Evolutionary conservation across 164 flowering plant species (phyloP).

Genomic region (Vitis labrusca): DNA sequence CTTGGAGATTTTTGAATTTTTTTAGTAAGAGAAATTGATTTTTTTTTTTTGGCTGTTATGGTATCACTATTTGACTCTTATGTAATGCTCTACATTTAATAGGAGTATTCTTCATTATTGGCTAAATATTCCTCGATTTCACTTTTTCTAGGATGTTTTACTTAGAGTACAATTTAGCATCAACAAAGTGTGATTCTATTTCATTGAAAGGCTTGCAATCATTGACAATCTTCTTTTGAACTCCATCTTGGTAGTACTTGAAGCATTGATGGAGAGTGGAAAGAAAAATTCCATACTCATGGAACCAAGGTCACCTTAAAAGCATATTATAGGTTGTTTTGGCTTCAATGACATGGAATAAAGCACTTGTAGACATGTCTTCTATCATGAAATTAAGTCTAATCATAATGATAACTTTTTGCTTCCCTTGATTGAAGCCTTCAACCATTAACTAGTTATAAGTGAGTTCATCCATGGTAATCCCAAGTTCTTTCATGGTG

Average conservation of each 20-base stretch:
- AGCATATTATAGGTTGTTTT: conserved; percentile 6
- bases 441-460: not conserved
- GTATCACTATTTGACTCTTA: no score
- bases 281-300: conserved; percentile 2
- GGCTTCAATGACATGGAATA: conserved; percentile 11
- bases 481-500: no score
- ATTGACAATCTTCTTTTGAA: not conserved
- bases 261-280: conserved; percentile 8
- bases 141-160: no score
- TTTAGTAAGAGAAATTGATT: no score
- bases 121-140: no score
- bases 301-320: conserved; percentile 10
- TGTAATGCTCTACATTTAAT: no score
- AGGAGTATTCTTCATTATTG: no score
- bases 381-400: not conserved
- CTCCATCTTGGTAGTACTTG: conserved; percentile 3
- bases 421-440: conserved; percentile 4
- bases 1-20: no score
- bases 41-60: no score
- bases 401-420: conserved; percentile 2
- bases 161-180: conserved; percentile 10
- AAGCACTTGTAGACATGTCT: not conserved
- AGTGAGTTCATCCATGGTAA: not conserved
- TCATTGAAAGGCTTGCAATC: conserved; percentile 11
- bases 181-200: conserved; percentile 4